phyloP scores from a whole-genome alignment of 345 rosid genomes.

The Pugionium dolabratum region DNA sequence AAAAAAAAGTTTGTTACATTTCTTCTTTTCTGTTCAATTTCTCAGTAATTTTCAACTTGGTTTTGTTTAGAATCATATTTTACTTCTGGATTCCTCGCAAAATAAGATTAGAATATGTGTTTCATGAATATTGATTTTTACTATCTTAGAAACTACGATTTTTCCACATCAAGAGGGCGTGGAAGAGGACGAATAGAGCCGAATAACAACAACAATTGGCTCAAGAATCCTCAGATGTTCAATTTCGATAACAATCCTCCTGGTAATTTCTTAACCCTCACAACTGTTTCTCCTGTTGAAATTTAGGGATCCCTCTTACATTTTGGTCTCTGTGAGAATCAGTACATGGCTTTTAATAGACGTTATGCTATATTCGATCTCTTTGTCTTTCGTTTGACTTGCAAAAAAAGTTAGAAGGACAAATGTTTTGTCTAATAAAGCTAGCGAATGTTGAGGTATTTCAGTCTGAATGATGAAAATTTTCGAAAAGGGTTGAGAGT shows the following conservation, averaged over 20 bases:
- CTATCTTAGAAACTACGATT: no score
- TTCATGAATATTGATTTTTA: no score
- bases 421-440: constrained; percentile 16
- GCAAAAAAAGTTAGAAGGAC: constrained; percentile 19
- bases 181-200: constrained; percentile 38
- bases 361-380: constrained; percentile 22
- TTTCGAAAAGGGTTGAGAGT: no score
- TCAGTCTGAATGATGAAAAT: no score
- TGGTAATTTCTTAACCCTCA: constrained; percentile 44
- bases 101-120: no score
- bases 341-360: constrained; percentile 19
- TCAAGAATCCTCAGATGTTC: constrained; percentile 56
- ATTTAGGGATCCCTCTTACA: constrained; percentile 6
- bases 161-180: constrained; percentile 31
- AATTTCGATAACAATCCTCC: constrained; percentile 51
- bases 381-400: constrained; percentile 30
- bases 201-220: constrained; percentile 36
- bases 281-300: neutral
- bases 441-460: neutral
- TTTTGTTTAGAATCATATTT: no score
- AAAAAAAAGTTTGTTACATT: no score
- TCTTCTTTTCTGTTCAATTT: no score
- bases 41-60: no score
- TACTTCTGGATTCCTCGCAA: no score
- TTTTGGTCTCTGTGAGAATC: constrained; percentile 12